A percentile compares a stretch with the other conserved stretches of the same genome.
phyloP scores from a whole-genome alignment of 306 rosid species.

The Comarum palustre region DNA sequence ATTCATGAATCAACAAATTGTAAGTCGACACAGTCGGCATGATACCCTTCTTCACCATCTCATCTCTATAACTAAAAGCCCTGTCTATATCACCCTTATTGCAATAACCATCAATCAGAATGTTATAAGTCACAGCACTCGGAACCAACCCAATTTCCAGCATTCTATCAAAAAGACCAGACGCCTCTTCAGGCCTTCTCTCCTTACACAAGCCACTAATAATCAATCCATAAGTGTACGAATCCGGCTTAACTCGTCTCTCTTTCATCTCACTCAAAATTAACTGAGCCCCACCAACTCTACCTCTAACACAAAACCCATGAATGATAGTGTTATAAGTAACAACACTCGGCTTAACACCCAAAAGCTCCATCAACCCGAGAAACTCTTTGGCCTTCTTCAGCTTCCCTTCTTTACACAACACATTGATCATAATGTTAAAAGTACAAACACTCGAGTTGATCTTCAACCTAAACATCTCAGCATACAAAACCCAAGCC shows the following conservation, averaged over 20 bases:
- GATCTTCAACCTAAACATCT: constrained; percentile 74
- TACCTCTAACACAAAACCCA: constrained; percentile 54
- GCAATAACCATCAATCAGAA: constrained; percentile 72
- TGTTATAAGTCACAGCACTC: constrained; percentile 62
- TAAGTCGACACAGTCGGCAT: constrained; percentile 55
- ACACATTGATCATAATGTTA: constrained; percentile 77
- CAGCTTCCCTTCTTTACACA: constrained; percentile 82
- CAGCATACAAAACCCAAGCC: constrained; percentile 78
- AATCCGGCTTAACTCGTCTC: constrained; percentile 61
- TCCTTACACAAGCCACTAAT: constrained; percentile 64
- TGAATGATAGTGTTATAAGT: constrained; percentile 74
- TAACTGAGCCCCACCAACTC: constrained; percentile 43
- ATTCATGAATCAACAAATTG: constrained; percentile 75
- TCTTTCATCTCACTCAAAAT: constrained; percentile 48
- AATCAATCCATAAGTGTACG: constrained; percentile 59
- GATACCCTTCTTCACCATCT: constrained; percentile 65
- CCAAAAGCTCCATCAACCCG: constrained; percentile 61
- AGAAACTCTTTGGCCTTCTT: constrained; percentile 69
- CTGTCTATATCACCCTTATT: constrained; percentile 61
- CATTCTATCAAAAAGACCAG: constrained; percentile 49
- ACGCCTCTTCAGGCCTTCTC: constrained; percentile 60
- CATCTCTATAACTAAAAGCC: constrained; percentile 60
- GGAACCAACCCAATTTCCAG: constrained; percentile 52
- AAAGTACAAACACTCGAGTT: constrained; percentile 58
- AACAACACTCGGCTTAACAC: constrained; percentile 54